phyloP scores from a whole-genome alignment of 768 basidiomycete genomes.

The Tulasnella sp. region DNA sequence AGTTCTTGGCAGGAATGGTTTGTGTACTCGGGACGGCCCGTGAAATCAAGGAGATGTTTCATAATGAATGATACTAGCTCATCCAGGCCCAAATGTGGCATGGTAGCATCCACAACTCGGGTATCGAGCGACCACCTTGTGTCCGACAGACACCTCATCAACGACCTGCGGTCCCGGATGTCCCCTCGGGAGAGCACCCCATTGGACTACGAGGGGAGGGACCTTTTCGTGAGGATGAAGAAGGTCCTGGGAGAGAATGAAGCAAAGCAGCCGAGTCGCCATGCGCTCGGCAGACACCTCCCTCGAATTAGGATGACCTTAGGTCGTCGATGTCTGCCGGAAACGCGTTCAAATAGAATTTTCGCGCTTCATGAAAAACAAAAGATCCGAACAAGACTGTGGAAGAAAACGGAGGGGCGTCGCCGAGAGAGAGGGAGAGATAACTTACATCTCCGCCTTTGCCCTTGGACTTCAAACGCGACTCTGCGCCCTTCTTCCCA shows the following conservation, averaged over 20 bases:
- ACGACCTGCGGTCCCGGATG: not conserved
- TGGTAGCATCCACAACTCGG: not conserved
- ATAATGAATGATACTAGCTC: not conserved
- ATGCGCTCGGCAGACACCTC: not conserved
- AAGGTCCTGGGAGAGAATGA: not conserved
- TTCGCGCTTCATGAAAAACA: not conserved
- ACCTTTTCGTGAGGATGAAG: not conserved
- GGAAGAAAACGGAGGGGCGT: too few species aligned
- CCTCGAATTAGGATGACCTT: not conserved
- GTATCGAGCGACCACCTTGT: not conserved
- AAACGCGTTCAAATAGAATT: not conserved
- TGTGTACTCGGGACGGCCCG: not conserved
- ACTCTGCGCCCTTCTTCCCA: not conserved
- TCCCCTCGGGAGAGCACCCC: not conserved
- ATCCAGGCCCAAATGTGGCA: not conserved
- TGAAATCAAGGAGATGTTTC: not conserved
- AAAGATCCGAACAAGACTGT: not conserved
- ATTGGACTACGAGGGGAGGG: not conserved
- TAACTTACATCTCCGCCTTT: conserved; percentile 50
- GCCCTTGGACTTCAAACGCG: conserved; percentile 52
- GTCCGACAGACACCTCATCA: not conserved
- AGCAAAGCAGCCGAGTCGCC: not conserved
- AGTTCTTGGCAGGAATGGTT: too few species aligned
- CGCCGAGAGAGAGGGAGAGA: not conserved
- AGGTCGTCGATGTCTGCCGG: not conserved